These are phyloP conservation scores for Psidium friedrichsthalianum DNA, from an alignment of 345 rosid species.

Conservation along the genomic window DNA sequence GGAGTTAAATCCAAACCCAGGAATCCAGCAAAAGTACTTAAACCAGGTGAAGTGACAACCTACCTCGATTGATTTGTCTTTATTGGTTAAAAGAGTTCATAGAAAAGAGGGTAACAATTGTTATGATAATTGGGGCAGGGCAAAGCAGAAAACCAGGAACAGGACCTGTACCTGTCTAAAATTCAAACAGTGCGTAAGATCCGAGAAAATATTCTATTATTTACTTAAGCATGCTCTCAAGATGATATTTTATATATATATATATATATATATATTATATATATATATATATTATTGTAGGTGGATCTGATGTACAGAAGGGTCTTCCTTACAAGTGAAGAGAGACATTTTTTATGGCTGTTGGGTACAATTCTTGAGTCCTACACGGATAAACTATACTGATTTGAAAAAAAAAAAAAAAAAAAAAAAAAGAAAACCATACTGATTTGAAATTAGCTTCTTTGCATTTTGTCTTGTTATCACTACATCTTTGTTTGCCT, in stretches of 20 bases:
- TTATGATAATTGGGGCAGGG: not conserved
- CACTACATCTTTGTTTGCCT: not conserved
- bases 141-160: slow-evolving; percentile 2
- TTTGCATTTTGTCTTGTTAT: not conserved
- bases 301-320: not conserved
- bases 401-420: no score
- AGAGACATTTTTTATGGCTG: not conserved
- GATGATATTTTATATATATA: no score
- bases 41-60: slow-evolving; percentile 1
- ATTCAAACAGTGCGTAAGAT: not conserved
- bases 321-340: not conserved
- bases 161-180: not conserved
- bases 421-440: no score
- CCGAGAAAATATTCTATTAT: not conserved
- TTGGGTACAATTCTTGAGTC: not conserved
- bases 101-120: not conserved
- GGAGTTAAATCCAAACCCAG: slow-evolving; percentile 3
- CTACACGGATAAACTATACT: not conserved
- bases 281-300: no score
- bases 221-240: not conserved
- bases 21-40: slow-evolving; percentile 8
- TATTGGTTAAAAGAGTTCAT: not conserved
- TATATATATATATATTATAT: no score
- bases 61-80: not conserved
- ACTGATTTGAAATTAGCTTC: not conserved